Evolutionary conservation across 164 flowering plant species (phyloP).

Genomic region (Akebia trifoliata): DNA sequence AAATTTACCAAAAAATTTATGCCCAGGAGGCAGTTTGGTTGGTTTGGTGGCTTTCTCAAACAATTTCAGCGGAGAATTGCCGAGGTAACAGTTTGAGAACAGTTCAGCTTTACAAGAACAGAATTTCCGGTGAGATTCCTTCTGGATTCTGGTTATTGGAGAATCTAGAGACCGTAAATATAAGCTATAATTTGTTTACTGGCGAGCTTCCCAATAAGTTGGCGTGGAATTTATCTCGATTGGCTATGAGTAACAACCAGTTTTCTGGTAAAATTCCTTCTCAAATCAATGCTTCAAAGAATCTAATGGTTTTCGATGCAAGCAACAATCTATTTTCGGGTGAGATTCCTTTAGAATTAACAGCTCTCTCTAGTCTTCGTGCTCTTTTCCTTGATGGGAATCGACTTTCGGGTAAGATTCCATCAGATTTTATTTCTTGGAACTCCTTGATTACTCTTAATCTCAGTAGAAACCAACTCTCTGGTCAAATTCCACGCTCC

Average conservation of each 20-base stretch:
- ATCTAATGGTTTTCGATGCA: constrained; percentile 37
- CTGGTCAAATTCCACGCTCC: constrained; percentile 39
- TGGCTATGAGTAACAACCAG: constrained; percentile 44
- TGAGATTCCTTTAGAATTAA: constrained; percentile 36
- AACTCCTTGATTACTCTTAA: constrained; percentile 25
- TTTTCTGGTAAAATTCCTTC: constrained; percentile 47
- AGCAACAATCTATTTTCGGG: constrained; percentile 50
- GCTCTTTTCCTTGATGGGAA: constrained; percentile 45
- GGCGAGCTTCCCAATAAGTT: constrained; percentile 43
- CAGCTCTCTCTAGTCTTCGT: constrained; percentile 29
- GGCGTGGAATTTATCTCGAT: constrained; percentile 26
- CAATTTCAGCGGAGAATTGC: constrained; percentile 52
- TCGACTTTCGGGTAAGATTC: constrained; percentile 39
- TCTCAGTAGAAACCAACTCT: constrained; percentile 35
- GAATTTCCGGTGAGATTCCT: constrained; percentile 40
- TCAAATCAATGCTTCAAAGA: constrained; percentile 19
- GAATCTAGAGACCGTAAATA: constrained; percentile 16
- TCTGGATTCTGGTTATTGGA: constrained; percentile 33
- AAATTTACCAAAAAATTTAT: constrained; percentile 36
- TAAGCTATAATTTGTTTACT: constrained; percentile 36
- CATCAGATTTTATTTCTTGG: constrained; percentile 42
- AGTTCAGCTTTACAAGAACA: constrained; percentile 33
- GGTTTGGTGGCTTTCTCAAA: constrained; percentile 52
- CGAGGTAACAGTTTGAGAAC: constrained; percentile 30
- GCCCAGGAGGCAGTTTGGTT: constrained; percentile 27